Evolutionary conservation across 73 alveolate genomes (phyloP).

Genomic region (Paramecium octaurelia): DNA sequence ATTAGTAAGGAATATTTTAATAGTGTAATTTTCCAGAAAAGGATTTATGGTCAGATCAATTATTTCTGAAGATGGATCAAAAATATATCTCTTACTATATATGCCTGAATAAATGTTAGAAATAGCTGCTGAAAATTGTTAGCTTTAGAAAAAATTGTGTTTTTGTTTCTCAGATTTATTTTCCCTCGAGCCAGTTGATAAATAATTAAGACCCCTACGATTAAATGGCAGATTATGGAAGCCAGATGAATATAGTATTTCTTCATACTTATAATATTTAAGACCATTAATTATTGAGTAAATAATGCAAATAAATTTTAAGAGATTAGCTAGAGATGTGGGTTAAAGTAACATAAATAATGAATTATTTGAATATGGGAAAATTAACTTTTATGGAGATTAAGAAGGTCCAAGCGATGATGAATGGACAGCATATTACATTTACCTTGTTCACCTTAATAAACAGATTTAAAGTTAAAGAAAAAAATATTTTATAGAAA

Average conservation of each 20-base stretch:
- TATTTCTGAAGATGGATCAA: neutral
- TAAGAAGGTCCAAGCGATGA: neutral
- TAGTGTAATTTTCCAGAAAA: neutral
- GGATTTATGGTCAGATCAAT: neutral
- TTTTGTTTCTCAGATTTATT: neutral
- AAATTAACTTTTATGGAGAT: neutral
- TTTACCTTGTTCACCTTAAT: neutral
- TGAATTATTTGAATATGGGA: neutral
- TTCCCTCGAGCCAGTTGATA: conserved; percentile 26
- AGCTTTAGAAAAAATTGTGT: neutral
- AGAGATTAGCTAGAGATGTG: conserved; percentile 10
- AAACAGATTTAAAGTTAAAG: neutral
- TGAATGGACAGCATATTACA: conserved; percentile 32
- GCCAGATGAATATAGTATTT: neutral
- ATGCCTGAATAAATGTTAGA: conserved; percentile 9
- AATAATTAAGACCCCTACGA: neutral
- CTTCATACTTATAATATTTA: neutral
- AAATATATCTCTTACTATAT: neutral
- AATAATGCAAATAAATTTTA: conserved; percentile 12
- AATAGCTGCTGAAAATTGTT: neutral
- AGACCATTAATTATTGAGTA: conserved; percentile 6
- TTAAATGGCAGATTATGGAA: conserved; percentile 27
- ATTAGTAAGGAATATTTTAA: neutral
- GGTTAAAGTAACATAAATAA: neutral
- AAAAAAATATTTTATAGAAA: neutral